These are phyloP conservation scores for Amesomyces nigricolor DNA, from an alignment of 2,329 filamentous ascomycete species.

Conservation along the genomic window DNA sequence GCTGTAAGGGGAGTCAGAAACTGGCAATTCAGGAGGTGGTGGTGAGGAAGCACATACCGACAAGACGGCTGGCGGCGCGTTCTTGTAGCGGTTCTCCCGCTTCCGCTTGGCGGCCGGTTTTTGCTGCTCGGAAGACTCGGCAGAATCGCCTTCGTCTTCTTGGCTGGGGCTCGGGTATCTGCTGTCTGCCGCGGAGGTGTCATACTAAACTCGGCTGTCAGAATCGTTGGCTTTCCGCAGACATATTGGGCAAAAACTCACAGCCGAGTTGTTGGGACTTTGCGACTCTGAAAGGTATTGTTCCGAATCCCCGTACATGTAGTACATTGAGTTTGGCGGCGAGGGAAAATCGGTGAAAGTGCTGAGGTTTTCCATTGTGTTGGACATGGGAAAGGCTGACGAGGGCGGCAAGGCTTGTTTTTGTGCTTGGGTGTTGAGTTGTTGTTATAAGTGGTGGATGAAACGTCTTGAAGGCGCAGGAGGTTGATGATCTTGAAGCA, in stretches of 20 bases:
- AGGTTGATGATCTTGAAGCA: not conserved
- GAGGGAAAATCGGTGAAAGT: conserved; percentile 31
- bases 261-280: conserved; percentile 35
- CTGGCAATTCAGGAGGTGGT: not conserved
- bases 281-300: conserved; percentile 35
- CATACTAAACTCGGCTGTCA: conserved; percentile 28
- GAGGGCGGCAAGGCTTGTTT: not conserved
- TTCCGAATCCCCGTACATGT: conserved; percentile 34
- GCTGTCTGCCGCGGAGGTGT: conserved; percentile 29
- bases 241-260: conserved; percentile 23
- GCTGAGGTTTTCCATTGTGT: conserved; percentile 31
- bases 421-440: conserved; percentile 6
- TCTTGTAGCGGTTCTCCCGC: conserved; percentile 49
- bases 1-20: conserved; percentile 33
- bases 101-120: conserved; percentile 43
- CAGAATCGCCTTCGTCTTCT: conserved; percentile 26
- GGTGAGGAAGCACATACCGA: conserved; percentile 35
- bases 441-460: not conserved
- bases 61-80: conserved; percentile 45
- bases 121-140: conserved; percentile 23
- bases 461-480: not conserved
- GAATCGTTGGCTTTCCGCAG: not conserved
- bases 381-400: conserved; percentile 1
- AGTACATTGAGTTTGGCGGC: conserved; percentile 31
- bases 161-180: conserved; percentile 33